phyloP scores from a whole-genome alignment of 495 filamentous ascomycete genomes.

The Parmelia sp. region DNA sequence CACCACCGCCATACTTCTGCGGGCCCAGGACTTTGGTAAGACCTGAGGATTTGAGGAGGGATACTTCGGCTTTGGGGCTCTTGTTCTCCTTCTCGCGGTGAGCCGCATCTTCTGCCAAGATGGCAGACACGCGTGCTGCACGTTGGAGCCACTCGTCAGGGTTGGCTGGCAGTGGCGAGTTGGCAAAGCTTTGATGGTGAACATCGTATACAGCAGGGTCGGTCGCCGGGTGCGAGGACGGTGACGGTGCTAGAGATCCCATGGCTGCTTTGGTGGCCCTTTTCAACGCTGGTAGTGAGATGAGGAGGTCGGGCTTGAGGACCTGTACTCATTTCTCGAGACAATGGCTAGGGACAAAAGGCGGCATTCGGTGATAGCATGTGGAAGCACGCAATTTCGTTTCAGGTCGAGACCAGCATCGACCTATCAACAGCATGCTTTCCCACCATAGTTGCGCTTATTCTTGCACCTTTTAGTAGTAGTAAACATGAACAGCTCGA shows the following conservation, averaged over 20 bases:
- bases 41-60: conserved; percentile 50
- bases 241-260: neutral
- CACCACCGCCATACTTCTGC: conserved; percentile 51
- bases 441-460: neutral
- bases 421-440: neutral
- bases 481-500: neutral
- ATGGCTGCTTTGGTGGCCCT: neutral
- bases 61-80: conserved; percentile 49
- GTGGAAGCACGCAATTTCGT: neutral
- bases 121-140: conserved; percentile 47
- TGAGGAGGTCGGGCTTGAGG: neutral
- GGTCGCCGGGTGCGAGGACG: conserved; percentile 30
- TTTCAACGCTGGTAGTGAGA: neutral
- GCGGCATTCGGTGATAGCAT: neutral
- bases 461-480: neutral
- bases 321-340: neutral
- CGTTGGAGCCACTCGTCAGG: conserved; percentile 44
- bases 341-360: neutral
- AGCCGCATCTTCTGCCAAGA: conserved; percentile 47
- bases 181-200: conserved; percentile 43
- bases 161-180: conserved; percentile 34
- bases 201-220: conserved; percentile 47
- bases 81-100: conserved; percentile 51
- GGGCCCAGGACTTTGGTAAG: conserved; percentile 51
- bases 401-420: neutral